phyloP scores from a whole-genome alignment of 495 filamentous ascomycete species.

The Neurospora sp. region DNA sequence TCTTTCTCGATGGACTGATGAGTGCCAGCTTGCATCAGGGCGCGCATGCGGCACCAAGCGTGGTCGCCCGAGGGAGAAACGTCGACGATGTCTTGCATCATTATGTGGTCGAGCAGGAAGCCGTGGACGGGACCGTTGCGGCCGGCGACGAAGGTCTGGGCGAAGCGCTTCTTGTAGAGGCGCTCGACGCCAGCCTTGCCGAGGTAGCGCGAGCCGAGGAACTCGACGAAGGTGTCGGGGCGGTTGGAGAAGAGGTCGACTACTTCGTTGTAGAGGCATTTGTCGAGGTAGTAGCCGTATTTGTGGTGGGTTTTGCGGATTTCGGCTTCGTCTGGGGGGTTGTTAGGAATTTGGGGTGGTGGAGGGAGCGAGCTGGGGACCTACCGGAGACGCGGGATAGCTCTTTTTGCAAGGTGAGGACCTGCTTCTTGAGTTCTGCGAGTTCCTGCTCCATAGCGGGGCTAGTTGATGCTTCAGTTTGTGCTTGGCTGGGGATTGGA shows the following conservation, averaged over 20 bases:
- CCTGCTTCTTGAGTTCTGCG: constrained; percentile 32
- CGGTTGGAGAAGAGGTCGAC: constrained; percentile 42
- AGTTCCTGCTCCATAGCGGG: constrained; percentile 19
- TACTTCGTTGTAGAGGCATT: constrained; percentile 47
- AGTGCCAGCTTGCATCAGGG: constrained; percentile 44
- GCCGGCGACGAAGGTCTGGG: constrained; percentile 35
- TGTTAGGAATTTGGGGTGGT: not conserved
- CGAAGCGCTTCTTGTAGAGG: constrained; percentile 45
- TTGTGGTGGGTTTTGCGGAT: constrained; percentile 45
- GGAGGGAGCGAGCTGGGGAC: not conserved
- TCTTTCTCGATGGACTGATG: constrained; percentile 36
- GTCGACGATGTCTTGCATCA: constrained; percentile 46
- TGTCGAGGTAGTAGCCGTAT: constrained; percentile 51
- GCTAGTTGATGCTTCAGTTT: too few relatives aligned
- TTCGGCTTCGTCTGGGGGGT: constrained; percentile 33
- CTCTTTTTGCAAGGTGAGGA: constrained; percentile 26
- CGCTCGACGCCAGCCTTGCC: constrained; percentile 42
- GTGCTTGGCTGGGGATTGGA: too few relatives aligned
- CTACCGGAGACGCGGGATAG: constrained; percentile 25
- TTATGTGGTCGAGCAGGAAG: constrained; percentile 45
- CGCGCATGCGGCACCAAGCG: constrained; percentile 44
- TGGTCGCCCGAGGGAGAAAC: constrained; percentile 34
- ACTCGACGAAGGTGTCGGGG: constrained; percentile 46
- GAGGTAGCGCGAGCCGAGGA: constrained; percentile 43
- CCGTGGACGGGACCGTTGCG: constrained; percentile 47